A percentile compares a stretch with the other conserved stretches of the same genome.
phyloP scores from a whole-genome alignment of 768 basidiomycete species.

The Boletus barrowsii region DNA sequence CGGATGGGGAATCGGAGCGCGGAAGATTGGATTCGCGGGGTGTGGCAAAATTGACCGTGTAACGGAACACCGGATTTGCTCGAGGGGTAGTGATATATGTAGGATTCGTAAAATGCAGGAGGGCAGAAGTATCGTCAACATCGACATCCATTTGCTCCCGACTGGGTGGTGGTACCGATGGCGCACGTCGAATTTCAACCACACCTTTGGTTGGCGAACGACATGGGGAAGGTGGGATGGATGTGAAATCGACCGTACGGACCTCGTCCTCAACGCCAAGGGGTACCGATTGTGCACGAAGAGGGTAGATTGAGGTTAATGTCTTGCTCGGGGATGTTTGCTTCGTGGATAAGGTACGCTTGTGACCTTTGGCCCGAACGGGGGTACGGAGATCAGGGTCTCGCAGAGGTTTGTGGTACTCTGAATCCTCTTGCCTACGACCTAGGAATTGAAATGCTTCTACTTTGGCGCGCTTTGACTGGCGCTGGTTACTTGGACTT shows the following conservation, averaged over 20 bases:
- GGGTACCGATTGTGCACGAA: conserved; percentile 31
- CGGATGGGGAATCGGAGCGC: not conserved
- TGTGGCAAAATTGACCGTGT: conserved; percentile 30
- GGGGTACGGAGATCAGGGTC: conserved; percentile 13
- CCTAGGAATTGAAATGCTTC: conserved; percentile 15
- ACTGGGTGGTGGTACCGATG: conserved; percentile 20
- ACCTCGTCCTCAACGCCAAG: conserved; percentile 11
- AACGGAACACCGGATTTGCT: conserved; percentile 13
- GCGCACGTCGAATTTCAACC: conserved; percentile 26
- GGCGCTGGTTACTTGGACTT: conserved; percentile 14
- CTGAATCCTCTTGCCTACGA: conserved; percentile 11
- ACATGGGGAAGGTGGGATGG: conserved; percentile 24
- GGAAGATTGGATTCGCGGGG: conserved; percentile 13
- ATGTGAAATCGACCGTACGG: conserved; percentile 20
- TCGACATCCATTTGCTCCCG: conserved; percentile 28
- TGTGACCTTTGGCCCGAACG: not conserved
- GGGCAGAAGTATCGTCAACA: conserved; percentile 6
- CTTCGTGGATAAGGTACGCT: conserved; percentile 24
- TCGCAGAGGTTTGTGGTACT: conserved; percentile 21
- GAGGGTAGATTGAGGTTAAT: conserved; percentile 10
- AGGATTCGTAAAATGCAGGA: conserved; percentile 24
- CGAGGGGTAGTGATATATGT: conserved; percentile 5
- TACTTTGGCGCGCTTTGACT: conserved; percentile 27
- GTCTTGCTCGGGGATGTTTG: conserved; percentile 17
- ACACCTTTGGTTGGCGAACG: conserved; percentile 22